Conservation (phyloP, 805 yeast genomes). For the Kuraishia ogatae region DNA sequence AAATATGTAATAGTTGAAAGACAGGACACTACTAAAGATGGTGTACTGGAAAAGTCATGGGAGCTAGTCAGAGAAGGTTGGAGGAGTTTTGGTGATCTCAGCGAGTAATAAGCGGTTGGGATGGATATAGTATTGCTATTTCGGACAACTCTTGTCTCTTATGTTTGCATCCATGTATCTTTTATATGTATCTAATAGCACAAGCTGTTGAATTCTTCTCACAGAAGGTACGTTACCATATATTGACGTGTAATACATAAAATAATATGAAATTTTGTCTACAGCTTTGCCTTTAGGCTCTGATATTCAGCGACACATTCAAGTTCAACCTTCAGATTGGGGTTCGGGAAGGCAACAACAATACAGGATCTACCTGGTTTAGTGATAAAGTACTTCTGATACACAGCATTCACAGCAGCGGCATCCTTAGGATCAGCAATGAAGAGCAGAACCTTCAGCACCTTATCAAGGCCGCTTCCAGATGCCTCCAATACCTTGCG, state of each 20-base stretch:
- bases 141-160: not conserved
- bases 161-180: not conserved
- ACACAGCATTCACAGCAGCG: conserved; percentile 34
- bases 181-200: not conserved
- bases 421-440: conserved; percentile 34
- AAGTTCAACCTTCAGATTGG: conserved; percentile 39
- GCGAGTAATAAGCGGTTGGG: conserved; percentile 6
- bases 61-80: conserved; percentile 64
- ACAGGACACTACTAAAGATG: conserved; percentile 12
- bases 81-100: conserved; percentile 43
- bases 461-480: conserved; percentile 37
- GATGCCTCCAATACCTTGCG: conserved; percentile 30
- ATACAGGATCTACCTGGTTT: conserved; percentile 49
- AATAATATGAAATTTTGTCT: not conserved
- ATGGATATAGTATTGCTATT: too few species aligned
- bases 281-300: conserved; percentile 12
- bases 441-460: conserved; percentile 41
- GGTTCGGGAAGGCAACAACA: conserved; percentile 42
- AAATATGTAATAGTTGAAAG: conserved; percentile 65
- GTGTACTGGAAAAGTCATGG: conserved; percentile 29
- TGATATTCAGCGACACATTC: conserved; percentile 35
- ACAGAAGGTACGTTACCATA: not conserved
- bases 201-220: not conserved
- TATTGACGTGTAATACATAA: too few species aligned
- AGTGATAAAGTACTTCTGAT: conserved; percentile 33